Evolutionary conservation across 2,329 filamentous ascomycete genomes (phyloP), one percentile per base, ranked within the genome.

Genomic region (Penicillium palitans): DNA sequence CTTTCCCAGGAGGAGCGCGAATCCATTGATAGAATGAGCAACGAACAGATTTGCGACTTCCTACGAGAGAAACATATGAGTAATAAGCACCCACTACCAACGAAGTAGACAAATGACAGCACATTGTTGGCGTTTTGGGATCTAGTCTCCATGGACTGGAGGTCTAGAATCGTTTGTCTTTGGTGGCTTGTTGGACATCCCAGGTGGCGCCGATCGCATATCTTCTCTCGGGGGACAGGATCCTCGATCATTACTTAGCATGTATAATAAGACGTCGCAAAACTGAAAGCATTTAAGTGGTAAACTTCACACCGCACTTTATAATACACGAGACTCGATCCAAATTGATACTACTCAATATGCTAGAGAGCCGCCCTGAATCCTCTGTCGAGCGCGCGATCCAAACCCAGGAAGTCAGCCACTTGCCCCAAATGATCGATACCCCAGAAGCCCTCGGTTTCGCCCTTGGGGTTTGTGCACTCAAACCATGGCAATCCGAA

Each of bases 401-500:
- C 79, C 56, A 87, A 63, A 0, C 78, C 82, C 57, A 87, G 62
- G 68, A 82, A 81, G 55, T 83, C 78, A 37, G 77, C 74, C 6
- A 87, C 74, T 65, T 82, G 79, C 1, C 81, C 84, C 42, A 87
- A 62, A 70, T 86, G 83, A 74, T 87, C 84, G 10, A 87, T 79
- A 0, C 85, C 85, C 80, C 82, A 87, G 65, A 83, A 87, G 0
- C 73, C 72, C 61, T 87, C 83, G 35, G 70, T 84, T 66, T 82
- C 72, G 0, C 84, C 84, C 55, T 81, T 74, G 7, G 70, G 52
- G 68, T 86, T 84, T 45, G 80, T 84, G 54, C 83, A 84, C 71
- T 76, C 73, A 66, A 85, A 83, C 81, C 82, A 87, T 0, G 85
- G 85, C 52, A 87, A 65, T 1, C 85, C 85, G 75, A 88, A 88